These are phyloP conservation scores for Lathyrus oleraceus DNA, from an alignment of 306 rosid species.

Conservation along the genomic window DNA sequence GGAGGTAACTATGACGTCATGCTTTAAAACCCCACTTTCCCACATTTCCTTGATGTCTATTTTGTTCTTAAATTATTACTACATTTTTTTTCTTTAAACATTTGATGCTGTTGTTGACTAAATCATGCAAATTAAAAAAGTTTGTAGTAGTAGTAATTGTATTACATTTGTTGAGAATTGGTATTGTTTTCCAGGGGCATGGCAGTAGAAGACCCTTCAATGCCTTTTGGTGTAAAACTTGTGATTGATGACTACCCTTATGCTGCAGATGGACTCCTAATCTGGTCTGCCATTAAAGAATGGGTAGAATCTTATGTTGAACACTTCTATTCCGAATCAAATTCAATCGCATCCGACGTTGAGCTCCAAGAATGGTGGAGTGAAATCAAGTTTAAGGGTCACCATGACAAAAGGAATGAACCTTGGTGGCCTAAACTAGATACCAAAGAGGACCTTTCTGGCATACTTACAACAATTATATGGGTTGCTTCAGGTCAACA, in stretches of 20 bases:
- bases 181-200: constrained; percentile 63
- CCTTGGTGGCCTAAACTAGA: constrained; percentile 95
- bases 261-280: constrained; percentile 87
- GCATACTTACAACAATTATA: constrained; percentile 71
- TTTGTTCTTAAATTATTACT: not conserved
- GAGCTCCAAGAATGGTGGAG: constrained; percentile 96
- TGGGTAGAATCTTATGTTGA: constrained; percentile 81
- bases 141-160: not conserved
- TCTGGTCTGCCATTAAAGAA: constrained; percentile 94
- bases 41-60: not conserved
- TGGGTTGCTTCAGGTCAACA: constrained; percentile 97
- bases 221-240: constrained; percentile 76
- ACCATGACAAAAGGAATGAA: constrained; percentile 70
- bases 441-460: constrained; percentile 65
- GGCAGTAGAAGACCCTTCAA: constrained; percentile 83
- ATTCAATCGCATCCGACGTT: constrained; percentile 57
- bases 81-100: not conserved
- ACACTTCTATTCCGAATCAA: constrained; percentile 67
- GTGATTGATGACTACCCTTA: constrained; percentile 93
- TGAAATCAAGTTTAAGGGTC: constrained; percentile 85
- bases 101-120: not conserved
- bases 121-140: not conserved
- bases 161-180: not conserved
- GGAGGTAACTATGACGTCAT: constrained; percentile 53
- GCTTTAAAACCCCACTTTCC: not conserved